These are phyloP conservation scores for Coemansia sp. DNA, from an alignment of 192 early-diverging fungal genomes.

Conservation along the genomic window DNA sequence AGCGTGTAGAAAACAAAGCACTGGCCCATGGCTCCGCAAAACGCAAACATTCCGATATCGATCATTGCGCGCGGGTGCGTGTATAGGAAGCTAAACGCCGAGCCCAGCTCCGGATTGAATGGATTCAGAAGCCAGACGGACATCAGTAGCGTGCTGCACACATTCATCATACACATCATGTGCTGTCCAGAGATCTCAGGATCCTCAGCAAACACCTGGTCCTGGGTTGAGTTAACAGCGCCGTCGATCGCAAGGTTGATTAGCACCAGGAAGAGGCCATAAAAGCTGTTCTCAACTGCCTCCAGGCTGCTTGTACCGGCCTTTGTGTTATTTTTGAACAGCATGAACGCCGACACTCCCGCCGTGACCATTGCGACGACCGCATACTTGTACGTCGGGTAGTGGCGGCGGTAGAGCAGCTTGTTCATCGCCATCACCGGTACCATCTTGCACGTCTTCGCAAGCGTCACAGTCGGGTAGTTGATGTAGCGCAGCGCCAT, in stretches of 20 bases:
- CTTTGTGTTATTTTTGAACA: constrained; percentile 61
- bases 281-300: constrained; percentile 64
- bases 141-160: constrained; percentile 74
- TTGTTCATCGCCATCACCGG: constrained; percentile 97
- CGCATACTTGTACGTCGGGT: constrained; percentile 84
- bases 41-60: constrained; percentile 85
- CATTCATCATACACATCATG: constrained; percentile 99
- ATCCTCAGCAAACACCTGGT: constrained; percentile 85
- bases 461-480: constrained; percentile 95
- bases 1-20: constrained; percentile 99
- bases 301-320: constrained; percentile 9
- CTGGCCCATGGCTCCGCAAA: constrained; percentile 95
- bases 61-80: constrained; percentile 75
- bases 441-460: constrained; percentile 95
- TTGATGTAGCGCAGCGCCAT: constrained; percentile 90
- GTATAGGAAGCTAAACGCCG: constrained; percentile 72
- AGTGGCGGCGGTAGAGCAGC: constrained; percentile 82
- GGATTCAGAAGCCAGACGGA: constrained; percentile 72
- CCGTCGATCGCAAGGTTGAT: constrained; percentile 92
- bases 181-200: constrained; percentile 73
- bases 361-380: constrained; percentile 84
- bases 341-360: constrained; percentile 93
- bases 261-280: constrained; percentile 76
- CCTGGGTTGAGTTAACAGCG: constrained; percentile 93
- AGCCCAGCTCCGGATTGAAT: constrained; percentile 70